A percentile compares a stretch with the other conserved stretches of the same genome.
phyloP scores from a whole-genome alignment of 768 basidiomycete species.

The Phlebiopsis flavidoalba region DNA sequence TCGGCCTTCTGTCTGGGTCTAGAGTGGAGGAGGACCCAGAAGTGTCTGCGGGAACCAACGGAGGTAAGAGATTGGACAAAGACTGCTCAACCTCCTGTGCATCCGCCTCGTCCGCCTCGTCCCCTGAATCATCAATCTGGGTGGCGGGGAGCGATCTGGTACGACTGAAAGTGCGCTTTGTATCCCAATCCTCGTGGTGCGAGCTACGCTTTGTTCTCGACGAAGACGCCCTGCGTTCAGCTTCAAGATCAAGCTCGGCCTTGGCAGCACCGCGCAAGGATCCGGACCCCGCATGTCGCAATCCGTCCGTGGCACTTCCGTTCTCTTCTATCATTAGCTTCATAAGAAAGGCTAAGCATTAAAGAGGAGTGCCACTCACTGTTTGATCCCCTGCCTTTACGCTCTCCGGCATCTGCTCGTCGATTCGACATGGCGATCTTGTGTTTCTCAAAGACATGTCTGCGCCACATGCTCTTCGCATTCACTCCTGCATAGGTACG shows the following conservation, averaged over 20 bases:
- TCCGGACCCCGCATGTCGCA: slow-evolving; percentile 17
- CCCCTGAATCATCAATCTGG: slow-evolving; percentile 1
- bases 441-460: slow-evolving; percentile 86
- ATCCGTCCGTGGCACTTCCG: slow-evolving; percentile 24
- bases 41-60: not conserved
- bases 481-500: slow-evolving; percentile 83
- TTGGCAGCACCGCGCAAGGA: slow-evolving; percentile 20
- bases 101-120: not conserved
- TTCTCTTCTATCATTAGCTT: slow-evolving; percentile 47
- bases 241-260: not conserved
- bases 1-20: slow-evolving; percentile 15
- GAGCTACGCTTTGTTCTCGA: not conserved
- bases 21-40: not conserved
- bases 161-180: not conserved
- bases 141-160: not conserved
- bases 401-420: slow-evolving; percentile 53
- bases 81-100: not conserved
- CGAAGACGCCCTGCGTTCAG: not conserved
- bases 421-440: slow-evolving; percentile 88
- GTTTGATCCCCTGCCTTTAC: slow-evolving; percentile 46
- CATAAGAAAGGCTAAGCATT: not conserved
- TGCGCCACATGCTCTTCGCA: slow-evolving; percentile 88
- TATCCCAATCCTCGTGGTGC: not conserved
- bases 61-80: not conserved
- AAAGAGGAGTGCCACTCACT: not conserved